Percentiles rank a stretch among this genome's conserved stretches.
phyloP scores from a whole-genome alignment of 441 rosid genomes.

The Populus hybrid region DNA sequence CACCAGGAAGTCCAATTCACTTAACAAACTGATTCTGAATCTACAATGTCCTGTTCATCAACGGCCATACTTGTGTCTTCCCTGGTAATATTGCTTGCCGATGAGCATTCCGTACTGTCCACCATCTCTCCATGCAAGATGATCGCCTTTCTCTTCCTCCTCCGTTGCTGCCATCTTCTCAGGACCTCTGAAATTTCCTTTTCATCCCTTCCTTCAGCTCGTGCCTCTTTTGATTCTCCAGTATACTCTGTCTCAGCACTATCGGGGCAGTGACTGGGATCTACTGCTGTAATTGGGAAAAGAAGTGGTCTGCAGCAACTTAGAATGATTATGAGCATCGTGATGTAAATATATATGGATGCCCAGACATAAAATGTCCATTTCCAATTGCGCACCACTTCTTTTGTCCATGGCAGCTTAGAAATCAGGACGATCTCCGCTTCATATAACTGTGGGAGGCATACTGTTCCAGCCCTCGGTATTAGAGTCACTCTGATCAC shows the following conservation, averaged over 20 bases:
- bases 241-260: background rate
- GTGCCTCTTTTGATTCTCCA: conserved; percentile 17
- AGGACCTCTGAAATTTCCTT: conserved; percentile 31
- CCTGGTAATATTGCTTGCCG: conserved; percentile 25
- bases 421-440: conserved; percentile 52
- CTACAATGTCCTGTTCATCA: conserved; percentile 32
- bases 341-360: conserved; percentile 41
- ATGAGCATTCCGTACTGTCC: conserved; percentile 19
- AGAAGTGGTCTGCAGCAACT: conserved; percentile 43
- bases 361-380: conserved; percentile 74
- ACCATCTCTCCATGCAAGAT: conserved; percentile 15
- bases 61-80: conserved; percentile 28
- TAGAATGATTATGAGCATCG: conserved; percentile 34
- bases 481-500: conserved; percentile 50
- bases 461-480: conserved; percentile 58
- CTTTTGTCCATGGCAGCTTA: conserved; percentile 62
- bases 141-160: conserved; percentile 44
- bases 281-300: conserved; percentile 27
- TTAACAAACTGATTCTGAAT: conserved; percentile 39
- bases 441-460: conserved; percentile 62
- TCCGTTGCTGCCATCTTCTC: conserved; percentile 43
- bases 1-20: background rate
- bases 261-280: background rate
- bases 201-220: conserved; percentile 9
- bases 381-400: conserved; percentile 63